Base-by-base conservation (phyloP, 768 basidiomycete genomes). In the Exsudoporus frostii region DNA sequence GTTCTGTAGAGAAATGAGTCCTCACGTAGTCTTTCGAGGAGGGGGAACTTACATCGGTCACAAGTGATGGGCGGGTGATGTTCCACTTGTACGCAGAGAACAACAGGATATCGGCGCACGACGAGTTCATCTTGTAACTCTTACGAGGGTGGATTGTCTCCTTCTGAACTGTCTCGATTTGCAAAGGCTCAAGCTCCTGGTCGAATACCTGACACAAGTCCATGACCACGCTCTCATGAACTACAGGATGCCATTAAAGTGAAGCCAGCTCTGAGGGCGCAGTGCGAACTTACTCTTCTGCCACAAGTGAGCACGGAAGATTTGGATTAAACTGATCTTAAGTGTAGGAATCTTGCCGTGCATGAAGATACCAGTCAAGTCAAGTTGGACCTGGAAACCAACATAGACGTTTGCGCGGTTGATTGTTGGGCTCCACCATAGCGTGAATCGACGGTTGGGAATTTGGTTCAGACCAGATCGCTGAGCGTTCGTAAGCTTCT, bases 71-170 rank as follows among this genome's bases (percentile, higher is more conserved):
- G 19, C 96, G 85, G 5, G 95, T 85, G 55, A 98, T 97, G 71
- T 97, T 98, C 97, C 97, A 99, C 83, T 92, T 93, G 71, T 92
- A 90, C 1, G 91, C 89, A 13, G 94, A 97, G 83, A 99, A 98
- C 46, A 99, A 79, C 19, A 99, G 78, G 66, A 99, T 96, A 66
- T 99, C 97, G 47, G 96, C 96, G 59, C 96, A 98, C n/a, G 94
- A 96, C 8, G 94, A 97, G 75, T 99, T 99, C 97, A 99, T 98
- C 83, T 99, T 99, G 84, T 99, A 99, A 79, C 93, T 97, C 80
- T 98, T 98, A 74, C 96, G 90, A 63, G 96, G 96, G 71, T 97
- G 97, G 56, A 99, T 99, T 0, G 97, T 98, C 73, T 99, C 97
- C 73, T 99, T 99, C 72, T 98, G 97, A 0, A 99, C 97, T 0